Conservation (phyloP, 164 flowering plant species). For the Magnolia sinica region DNA sequence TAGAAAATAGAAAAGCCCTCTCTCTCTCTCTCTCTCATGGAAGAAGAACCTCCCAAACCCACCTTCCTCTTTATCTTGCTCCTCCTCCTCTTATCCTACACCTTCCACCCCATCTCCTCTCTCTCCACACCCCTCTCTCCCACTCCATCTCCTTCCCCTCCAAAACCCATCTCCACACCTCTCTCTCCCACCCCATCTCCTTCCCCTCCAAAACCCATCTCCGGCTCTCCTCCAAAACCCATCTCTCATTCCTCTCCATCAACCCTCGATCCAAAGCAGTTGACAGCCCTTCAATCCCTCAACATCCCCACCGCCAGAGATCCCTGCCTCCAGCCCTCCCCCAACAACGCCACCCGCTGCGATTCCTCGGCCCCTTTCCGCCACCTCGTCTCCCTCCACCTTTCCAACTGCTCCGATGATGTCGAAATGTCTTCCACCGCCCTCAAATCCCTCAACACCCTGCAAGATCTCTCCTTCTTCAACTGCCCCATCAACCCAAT, state of each 20-base stretch:
- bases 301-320: slow-evolving; percentile 65
- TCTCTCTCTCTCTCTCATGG: slow-evolving; percentile 19
- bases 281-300: slow-evolving; percentile 78
- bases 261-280: slow-evolving; percentile 80
- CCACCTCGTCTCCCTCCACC: slow-evolving; percentile 72
- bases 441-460: slow-evolving; percentile 67
- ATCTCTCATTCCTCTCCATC: slow-evolving; percentile 26
- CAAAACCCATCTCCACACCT: slow-evolving; percentile 12
- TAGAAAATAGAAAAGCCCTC: background rate
- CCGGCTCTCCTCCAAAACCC: slow-evolving; percentile 13
- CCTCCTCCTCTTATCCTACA: slow-evolving; percentile 7
- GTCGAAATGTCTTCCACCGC: slow-evolving; percentile 67
- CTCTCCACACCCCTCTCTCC: slow-evolving; percentile 11
- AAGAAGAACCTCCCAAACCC: slow-evolving; percentile 8
- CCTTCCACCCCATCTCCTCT: slow-evolving; percentile 1
- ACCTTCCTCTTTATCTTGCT: slow-evolving; percentile 9
- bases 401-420: slow-evolving; percentile 80
- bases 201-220: slow-evolving; percentile 12
- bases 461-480: slow-evolving; percentile 50
- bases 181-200: slow-evolving; percentile 13
- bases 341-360: slow-evolving; percentile 54
- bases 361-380: slow-evolving; percentile 71
- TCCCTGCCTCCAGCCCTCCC: slow-evolving; percentile 62
- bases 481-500: slow-evolving; percentile 64
- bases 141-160: slow-evolving; percentile 11